Evolutionary conservation across 139 green algal genomes (phyloP), one percentile per base, ranked within the genome.

Genomic region (Chlorella sp.): DNA sequence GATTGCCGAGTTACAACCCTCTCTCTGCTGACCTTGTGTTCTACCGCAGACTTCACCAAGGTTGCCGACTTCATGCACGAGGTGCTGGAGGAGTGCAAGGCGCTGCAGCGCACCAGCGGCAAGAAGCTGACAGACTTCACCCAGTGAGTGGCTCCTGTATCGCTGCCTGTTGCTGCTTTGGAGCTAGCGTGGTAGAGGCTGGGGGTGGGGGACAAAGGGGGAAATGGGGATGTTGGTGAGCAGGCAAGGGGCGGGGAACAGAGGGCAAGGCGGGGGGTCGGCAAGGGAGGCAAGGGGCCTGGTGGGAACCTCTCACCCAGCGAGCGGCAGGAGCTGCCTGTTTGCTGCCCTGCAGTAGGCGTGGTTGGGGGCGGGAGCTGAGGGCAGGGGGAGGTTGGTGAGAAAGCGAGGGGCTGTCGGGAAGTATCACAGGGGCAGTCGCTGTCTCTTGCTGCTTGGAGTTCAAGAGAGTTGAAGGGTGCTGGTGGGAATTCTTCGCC

Each of bases 101-200:
- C 95, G 40, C 90, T 99, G 80, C 97, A 98, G 95, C 89, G 75
- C 30, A 92, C 77, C 82, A 91, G 94, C 66, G 97, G 97, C 86
- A 97, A 98, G 95, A 92, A 96, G 92, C 94, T 99, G 76, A 96
- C 96, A 89, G 97, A 98, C 89, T 99, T 98, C 88, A 92, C 91
- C 75, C 94, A 92, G 93, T 91, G 79, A 16, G 40, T 57, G 48
- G 48, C 7, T 9, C 48, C 48, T 2, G 3, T 57, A 37, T 83
- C 18, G 64, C 36, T 37, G 79, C 28, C 22, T 40, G 37, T 83
- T 36, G 39, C 39, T 22, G 36, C 39, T 5, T 19, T 82, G 76
- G 73, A n/a, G n/a, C 15, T 3, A 80, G n/a, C n/a, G n/a, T 2
- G 24, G 66, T 73, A 4, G 22, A 4, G 22, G 5, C 3, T 9